These are phyloP conservation scores for Ambrosiella beaveri DNA, from an alignment of 2,329 filamentous ascomycete species.

Conservation along the genomic window DNA sequence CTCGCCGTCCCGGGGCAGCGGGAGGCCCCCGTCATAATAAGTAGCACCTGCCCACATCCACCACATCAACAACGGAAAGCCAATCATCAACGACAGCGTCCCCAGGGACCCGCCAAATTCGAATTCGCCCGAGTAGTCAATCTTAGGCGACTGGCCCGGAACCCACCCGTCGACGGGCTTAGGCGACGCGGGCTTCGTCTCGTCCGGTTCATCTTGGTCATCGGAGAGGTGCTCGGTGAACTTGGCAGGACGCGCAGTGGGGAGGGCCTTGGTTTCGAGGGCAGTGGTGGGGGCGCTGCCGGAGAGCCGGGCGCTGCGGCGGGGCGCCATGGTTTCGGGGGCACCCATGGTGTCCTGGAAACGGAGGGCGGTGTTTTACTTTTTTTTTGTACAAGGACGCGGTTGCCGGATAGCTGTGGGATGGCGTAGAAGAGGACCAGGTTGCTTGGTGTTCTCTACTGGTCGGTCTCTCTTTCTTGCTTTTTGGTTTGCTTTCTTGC, in stretches of 20 bases:
- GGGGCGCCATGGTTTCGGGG: background rate
- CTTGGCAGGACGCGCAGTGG: conserved; percentile 11
- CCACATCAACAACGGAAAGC: conserved; percentile 91
- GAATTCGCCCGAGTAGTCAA: conserved; percentile 45
- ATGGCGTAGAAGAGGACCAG: too few relatives aligned
- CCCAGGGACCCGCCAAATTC: conserved; percentile 87
- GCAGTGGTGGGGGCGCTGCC: conserved; percentile 12
- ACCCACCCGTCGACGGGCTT: conserved; percentile 38
- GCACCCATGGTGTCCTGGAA: background rate
- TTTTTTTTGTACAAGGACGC: background rate
- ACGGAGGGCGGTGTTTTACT: background rate
- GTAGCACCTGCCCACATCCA: conserved; percentile 98
- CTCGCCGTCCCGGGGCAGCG: conserved; percentile 47
- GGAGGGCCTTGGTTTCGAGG: background rate
- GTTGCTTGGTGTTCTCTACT: too few relatives aligned
- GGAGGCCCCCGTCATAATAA: conserved; percentile 76
- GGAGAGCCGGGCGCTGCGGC: conserved; percentile 5
- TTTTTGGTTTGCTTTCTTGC: too few relatives aligned
- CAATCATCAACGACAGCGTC: conserved; percentile 68
- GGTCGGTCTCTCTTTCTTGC: too few relatives aligned
- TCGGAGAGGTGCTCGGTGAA: conserved; percentile 8
- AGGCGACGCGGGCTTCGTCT: conserved; percentile 15
- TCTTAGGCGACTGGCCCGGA: conserved; percentile 40
- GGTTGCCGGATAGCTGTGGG: too few relatives aligned
- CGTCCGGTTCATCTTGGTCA: conserved; percentile 15